A percentile compares a stretch with the other conserved stretches of the same genome.
Evolutionary conservation across 2,329 filamentous ascomycete species (phyloP).

Genomic region (Penicillium sp.): DNA sequence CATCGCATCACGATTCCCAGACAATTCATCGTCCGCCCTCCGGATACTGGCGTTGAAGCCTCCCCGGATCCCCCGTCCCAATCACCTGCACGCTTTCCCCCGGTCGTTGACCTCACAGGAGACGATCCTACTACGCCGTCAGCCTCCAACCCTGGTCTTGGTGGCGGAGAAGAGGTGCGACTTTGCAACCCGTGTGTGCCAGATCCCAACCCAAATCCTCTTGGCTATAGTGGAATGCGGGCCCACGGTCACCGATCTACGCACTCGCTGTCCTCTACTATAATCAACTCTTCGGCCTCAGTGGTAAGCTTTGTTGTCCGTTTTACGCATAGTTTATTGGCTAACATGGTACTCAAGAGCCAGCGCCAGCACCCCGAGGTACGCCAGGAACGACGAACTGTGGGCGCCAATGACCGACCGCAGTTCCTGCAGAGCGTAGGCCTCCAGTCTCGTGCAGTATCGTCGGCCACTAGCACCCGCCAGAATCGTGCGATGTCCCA

Average conservation of each 20-base stretch:
- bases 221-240: constrained; percentile 32
- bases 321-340: background rate
- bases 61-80: constrained; percentile 39
- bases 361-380: background rate
- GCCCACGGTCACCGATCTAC: constrained; percentile 22
- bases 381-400: constrained; percentile 28
- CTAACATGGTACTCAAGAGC: constrained; percentile 3
- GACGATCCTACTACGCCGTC: constrained; percentile 35
- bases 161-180: constrained; percentile 68
- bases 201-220: constrained; percentile 64
- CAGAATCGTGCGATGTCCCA: background rate
- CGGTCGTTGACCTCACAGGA: constrained; percentile 51
- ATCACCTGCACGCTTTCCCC: constrained; percentile 39
- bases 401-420: constrained; percentile 28
- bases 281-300: constrained; percentile 4
- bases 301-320: constrained; percentile 4
- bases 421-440: constrained; percentile 13
- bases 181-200: constrained; percentile 74
- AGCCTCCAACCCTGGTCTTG: constrained; percentile 53
- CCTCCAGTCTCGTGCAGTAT: background rate
- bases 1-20: constrained; percentile 93
- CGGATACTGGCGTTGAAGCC: constrained; percentile 50
- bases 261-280: constrained; percentile 23
- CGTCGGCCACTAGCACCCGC: background rate
- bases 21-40: constrained; percentile 86